These are phyloP conservation scores for Macadamia tetraphylla DNA, from an alignment of 164 flowering plant genomes.

Conservation along the genomic window DNA sequence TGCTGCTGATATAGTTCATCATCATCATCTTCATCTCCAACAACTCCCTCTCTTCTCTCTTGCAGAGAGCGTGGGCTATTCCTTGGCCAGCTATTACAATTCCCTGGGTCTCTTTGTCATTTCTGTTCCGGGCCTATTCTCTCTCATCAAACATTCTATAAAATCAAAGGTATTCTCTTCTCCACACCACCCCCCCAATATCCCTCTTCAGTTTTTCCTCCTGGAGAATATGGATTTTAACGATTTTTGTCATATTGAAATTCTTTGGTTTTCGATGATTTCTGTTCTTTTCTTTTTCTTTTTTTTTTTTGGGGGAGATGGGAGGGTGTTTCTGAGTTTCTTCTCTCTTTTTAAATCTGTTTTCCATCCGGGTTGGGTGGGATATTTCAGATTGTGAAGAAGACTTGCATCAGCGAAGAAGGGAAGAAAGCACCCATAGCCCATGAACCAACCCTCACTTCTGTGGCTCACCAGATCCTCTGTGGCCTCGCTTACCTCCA, in stretches of 20 bases:
- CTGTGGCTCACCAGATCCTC: slow-evolving; percentile 52
- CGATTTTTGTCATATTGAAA: background rate
- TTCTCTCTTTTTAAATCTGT: background rate
- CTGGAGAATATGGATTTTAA: background rate
- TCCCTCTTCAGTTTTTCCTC: too few species aligned
- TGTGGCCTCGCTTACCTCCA: slow-evolving; percentile 66
- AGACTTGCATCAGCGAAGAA: slow-evolving; percentile 61
- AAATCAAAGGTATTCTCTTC: slow-evolving; percentile 70
- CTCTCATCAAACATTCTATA: slow-evolving; percentile 97
- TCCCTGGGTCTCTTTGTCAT: slow-evolving; percentile 89
- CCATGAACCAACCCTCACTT: slow-evolving; percentile 45
- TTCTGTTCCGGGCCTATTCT: slow-evolving; percentile 97
- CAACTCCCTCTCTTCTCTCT: slow-evolving; percentile 22
- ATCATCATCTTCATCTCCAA: background rate
- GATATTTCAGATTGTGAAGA: slow-evolving; percentile 73
- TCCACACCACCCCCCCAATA: too few species aligned
- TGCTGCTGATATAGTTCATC: background rate
- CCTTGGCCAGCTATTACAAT: slow-evolving; percentile 91
- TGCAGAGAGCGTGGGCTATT: slow-evolving; percentile 63
- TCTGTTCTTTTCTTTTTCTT: background rate
- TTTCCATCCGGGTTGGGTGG: background rate
- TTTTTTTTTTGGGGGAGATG: background rate
- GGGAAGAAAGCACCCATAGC: slow-evolving; percentile 53
- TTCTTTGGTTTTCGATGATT: background rate
- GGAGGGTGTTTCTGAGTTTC: background rate